Base-by-base conservation (phyloP, 495 filamentous ascomycete genomes). In the Aspergillus affinis region DNA sequence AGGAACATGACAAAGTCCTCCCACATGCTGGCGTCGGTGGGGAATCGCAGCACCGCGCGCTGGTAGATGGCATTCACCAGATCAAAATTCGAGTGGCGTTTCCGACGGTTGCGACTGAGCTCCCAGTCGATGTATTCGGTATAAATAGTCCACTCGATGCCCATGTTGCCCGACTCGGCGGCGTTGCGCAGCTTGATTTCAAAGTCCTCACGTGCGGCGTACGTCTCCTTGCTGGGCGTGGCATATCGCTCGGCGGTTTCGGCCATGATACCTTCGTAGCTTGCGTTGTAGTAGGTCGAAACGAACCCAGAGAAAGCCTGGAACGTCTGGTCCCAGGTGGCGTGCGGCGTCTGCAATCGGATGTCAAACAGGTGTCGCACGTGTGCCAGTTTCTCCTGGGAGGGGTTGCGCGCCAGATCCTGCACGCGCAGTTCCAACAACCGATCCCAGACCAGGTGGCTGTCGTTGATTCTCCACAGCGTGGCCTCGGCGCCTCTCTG, bases 41-140 rank as follows among this genome's bases (percentile, higher is more conserved):
- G 84, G 54, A 93, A 87, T 44, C 85, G 75, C 44, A 92, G 78
- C 20, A 78, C 73, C 19, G 88, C 90, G 18, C 92, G 84, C 65
- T 94, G 88, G 64, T 88, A 96, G 6, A 97, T 75, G 26, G 87
- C 88, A 57, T 88, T 81, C 68, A 86, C 87, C 21, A 90, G 79
- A 46, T 85, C 82, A 55, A 88, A 85, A 53, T 69, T 83, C 70
- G 72, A 84, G 68, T 65, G 75, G 30, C 64, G 80, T 72, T 79
- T 84, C 68, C 75, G 78, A 69, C 67, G 80, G 62, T 72, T 87
- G 32, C 76, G 87, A 54, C 65, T 76, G 57, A 87, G 75, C 76
- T 98, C 94, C 88, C 88, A 96, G 21, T 89, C 84, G 19, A 97
- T 77, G 66, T 98, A 98, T 59, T 92, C 84, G 20, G 73, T 71